These are phyloP conservation scores for Achaetomium macrosporum DNA, from an alignment of 2,329 filamentous ascomycete species.

Conservation along the genomic window DNA sequence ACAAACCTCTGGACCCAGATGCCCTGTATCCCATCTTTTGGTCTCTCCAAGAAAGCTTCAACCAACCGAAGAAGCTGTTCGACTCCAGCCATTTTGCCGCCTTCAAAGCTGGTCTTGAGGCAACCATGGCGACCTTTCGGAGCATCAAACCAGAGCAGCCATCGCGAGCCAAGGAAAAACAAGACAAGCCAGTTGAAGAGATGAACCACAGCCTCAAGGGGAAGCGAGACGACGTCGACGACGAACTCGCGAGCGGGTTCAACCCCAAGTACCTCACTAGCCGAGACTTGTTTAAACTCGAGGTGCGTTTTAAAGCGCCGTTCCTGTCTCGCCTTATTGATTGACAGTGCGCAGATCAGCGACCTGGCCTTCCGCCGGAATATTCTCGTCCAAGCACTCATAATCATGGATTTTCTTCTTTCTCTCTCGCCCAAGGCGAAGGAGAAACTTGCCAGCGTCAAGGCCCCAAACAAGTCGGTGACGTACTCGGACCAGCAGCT, in stretches of 20 bases:
- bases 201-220: conserved; percentile 62
- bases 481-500: conserved; percentile 71
- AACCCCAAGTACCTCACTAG: conserved; percentile 99
- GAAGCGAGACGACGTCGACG: conserved; percentile 57
- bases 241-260: conserved; percentile 66
- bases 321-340: not conserved
- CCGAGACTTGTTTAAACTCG: conserved; percentile 88
- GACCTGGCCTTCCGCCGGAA: conserved; percentile 92
- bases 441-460: conserved; percentile 64
- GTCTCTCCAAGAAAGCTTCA: conserved; percentile 88
- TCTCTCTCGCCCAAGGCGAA: conserved; percentile 79
- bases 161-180: conserved; percentile 36
- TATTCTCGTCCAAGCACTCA: conserved; percentile 89
- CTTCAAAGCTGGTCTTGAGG: conserved; percentile 73
- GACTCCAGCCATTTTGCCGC: conserved; percentile 64
- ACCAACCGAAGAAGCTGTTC: conserved; percentile 80
- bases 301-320: conserved; percentile 50
- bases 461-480: conserved; percentile 74
- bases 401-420: conserved; percentile 91
- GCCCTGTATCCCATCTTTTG: conserved; percentile 87
- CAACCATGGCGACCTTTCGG: conserved; percentile 53
- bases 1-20: conserved; percentile 56
- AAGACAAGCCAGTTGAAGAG: conserved; percentile 49
- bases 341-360: conserved; percentile 56
- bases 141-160: conserved; percentile 45